Conservation (phyloP, 106 monocot species). For the Posidonia australis region DNA sequence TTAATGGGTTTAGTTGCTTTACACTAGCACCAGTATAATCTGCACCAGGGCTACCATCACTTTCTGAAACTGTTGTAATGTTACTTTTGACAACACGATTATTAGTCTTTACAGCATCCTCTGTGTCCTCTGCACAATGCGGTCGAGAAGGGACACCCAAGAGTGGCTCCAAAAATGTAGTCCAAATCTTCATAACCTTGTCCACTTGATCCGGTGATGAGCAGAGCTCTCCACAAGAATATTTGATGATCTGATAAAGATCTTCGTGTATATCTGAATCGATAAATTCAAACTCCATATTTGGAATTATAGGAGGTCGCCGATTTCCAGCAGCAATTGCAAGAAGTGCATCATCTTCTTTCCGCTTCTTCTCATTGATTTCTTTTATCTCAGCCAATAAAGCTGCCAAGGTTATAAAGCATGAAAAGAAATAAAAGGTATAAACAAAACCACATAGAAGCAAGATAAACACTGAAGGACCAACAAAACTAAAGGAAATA, state of each 20-base stretch:
- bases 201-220: conserved; percentile 69
- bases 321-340: conserved; percentile 78
- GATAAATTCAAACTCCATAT: conserved; percentile 64
- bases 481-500: no score
- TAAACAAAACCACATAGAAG: neutral
- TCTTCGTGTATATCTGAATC: conserved; percentile 68
- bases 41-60: conserved; percentile 22
- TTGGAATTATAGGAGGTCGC: conserved; percentile 44
- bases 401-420: conserved; percentile 34
- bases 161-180: conserved; percentile 84
- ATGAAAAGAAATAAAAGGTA: neutral
- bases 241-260: conserved; percentile 74
- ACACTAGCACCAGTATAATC: conserved; percentile 18
- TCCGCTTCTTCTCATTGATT: conserved; percentile 87
- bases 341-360: conserved; percentile 74
- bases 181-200: conserved; percentile 88
- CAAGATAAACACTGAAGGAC: no score
- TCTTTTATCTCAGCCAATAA: conserved; percentile 88
- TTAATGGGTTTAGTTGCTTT: conserved; percentile 23
- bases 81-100: conserved; percentile 23
- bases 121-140: conserved; percentile 49
- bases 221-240: conserved; percentile 80
- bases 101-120: conserved; percentile 51
- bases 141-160: conserved; percentile 39
- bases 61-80: conserved; percentile 29